A percentile compares a stretch with the other conserved stretches of the same genome.
These are phyloP conservation scores for Neolecta irregularis DNA, from an alignment of 1,139 yeast genomes.

Conservation along the genomic window DNA sequence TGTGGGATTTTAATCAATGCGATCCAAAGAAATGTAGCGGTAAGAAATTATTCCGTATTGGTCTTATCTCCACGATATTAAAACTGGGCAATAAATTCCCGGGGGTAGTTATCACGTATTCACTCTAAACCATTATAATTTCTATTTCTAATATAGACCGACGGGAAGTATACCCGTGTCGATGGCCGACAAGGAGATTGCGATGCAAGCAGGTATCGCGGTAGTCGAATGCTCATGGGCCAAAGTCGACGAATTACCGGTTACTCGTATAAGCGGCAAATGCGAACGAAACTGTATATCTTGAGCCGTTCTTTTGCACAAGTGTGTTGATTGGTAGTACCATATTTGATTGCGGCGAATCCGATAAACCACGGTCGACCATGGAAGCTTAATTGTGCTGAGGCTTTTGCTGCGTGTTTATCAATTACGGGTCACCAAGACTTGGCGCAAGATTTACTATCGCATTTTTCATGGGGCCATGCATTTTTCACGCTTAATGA, in stretches of 20 bases:
- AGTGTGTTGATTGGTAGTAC: constrained; percentile 29
- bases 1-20: constrained; percentile 81
- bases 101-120: constrained; percentile 66
- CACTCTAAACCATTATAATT: constrained; percentile 3
- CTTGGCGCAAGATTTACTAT: constrained; percentile 66
- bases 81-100: constrained; percentile 82
- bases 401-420: constrained; percentile 92
- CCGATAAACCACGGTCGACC: constrained; percentile 96
- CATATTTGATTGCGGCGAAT: constrained; percentile 89
- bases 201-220: constrained; percentile 74
- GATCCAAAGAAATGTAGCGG: constrained; percentile 98
- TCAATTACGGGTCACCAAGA: constrained; percentile 85
- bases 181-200: constrained; percentile 68
- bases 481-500: constrained; percentile 69
- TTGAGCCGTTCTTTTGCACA: neutral
- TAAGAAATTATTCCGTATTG: constrained; percentile 77
- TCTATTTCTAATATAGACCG: neutral
- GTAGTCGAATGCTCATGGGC: constrained; percentile 99
- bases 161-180: constrained; percentile 37
- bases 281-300: constrained; percentile 46
- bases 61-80: constrained; percentile 59
- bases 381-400: constrained; percentile 91
- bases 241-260: constrained; percentile 85
- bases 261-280: constrained; percentile 77
- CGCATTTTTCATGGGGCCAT: constrained; percentile 85